Evolutionary conservation across 345 rosid species (phyloP).

Genomic region (Turnera subulata): DNA sequence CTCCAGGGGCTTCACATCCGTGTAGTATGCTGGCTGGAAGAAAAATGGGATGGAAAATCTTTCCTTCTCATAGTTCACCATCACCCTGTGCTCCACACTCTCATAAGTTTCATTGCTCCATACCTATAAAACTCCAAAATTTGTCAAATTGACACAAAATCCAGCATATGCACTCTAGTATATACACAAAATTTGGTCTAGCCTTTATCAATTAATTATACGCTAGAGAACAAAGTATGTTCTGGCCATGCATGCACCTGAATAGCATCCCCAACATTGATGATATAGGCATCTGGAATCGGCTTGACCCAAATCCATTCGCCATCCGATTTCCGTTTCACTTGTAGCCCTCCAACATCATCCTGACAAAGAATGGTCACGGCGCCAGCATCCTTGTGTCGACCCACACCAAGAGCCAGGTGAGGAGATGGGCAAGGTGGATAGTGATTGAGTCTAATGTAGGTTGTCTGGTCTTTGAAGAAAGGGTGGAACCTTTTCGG

Average conservation of each 20-base stretch:
- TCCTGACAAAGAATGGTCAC: slow-evolving; percentile 38
- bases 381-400: too few relatives aligned
- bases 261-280: slow-evolving; percentile 29
- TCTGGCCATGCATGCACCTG: slow-evolving; percentile 21
- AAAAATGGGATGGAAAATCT: slow-evolving; percentile 43
- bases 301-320: slow-evolving; percentile 36
- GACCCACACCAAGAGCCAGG: slow-evolving; percentile 79
- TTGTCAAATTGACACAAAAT: background rate
- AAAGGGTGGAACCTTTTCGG: slow-evolving; percentile 36
- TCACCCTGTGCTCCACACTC: slow-evolving; percentile 49
- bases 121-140: slow-evolving; percentile 22
- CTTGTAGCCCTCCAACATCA: slow-evolving; percentile 35
- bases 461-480: slow-evolving; percentile 48
- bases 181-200: too few relatives aligned
- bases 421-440: slow-evolving; percentile 78
- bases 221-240: too few relatives aligned
- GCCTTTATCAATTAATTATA: too few relatives aligned
- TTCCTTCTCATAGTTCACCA: slow-evolving; percentile 40
- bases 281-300: slow-evolving; percentile 22
- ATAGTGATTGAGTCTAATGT: slow-evolving; percentile 55
- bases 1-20: slow-evolving; percentile 33
- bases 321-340: slow-evolving; percentile 35
- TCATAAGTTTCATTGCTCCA: slow-evolving; percentile 46
- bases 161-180: background rate
- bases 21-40: slow-evolving; percentile 35